Percentiles rank a stretch among this genome's conserved stretches.
phyloP scores from a whole-genome alignment of 768 basidiomycete genomes.

The Xerocomellus chrysenteron region DNA sequence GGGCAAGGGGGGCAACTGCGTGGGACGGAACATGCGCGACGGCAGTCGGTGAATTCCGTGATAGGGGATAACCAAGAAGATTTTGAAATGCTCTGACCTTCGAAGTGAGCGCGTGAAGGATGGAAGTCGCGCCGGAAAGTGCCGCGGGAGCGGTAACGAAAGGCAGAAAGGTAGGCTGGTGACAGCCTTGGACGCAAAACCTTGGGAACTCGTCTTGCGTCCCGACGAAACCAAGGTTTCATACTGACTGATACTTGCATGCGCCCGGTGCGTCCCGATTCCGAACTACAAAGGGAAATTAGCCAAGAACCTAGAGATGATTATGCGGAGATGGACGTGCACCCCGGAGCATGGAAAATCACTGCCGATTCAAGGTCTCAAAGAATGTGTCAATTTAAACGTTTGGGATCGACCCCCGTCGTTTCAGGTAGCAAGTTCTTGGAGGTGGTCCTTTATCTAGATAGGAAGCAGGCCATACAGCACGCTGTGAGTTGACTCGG shows the following conservation, averaged over 20 bases:
- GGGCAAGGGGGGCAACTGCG: neutral
- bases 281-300: neutral
- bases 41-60: neutral
- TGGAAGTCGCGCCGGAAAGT: neutral
- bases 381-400: neutral
- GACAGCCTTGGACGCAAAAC: neutral
- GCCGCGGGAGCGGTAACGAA: no score
- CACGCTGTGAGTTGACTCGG: neutral
- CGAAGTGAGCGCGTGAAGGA: neutral
- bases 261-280: no score
- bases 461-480: neutral
- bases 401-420: neutral
- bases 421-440: neutral
- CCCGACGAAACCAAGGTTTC: neutral
- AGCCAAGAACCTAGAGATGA: neutral
- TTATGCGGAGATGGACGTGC: no score
- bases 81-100: neutral
- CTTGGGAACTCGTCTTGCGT: neutral
- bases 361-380: neutral
- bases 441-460: no score
- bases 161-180: neutral
- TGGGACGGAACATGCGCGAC: neutral
- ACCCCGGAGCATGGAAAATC: neutral
- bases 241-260: neutral
- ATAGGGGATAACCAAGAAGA: neutral